These are phyloP conservation scores for Penicillium sp. DNA, from an alignment of 2,329 filamentous ascomycete genomes.

Conservation along the genomic window DNA sequence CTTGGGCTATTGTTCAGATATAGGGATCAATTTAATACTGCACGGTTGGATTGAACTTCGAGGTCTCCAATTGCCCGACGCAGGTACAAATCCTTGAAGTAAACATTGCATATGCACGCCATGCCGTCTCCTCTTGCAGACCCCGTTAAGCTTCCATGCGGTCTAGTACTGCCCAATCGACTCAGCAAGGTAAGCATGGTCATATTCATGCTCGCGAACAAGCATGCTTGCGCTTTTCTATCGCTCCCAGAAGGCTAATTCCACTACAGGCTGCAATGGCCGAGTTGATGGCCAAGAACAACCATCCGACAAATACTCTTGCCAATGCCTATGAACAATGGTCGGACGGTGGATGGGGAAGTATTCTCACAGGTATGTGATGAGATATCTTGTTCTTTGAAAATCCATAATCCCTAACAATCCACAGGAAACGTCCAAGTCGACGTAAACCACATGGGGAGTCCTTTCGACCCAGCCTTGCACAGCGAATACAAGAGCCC, in stretches of 20 bases:
- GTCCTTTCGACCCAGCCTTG: slow-evolving; percentile 32
- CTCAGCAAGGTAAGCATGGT: slow-evolving; percentile 44
- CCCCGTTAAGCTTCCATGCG: slow-evolving; percentile 56
- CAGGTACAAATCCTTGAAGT: not conserved
- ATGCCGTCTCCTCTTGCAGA: slow-evolving; percentile 37
- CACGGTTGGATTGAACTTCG: no score
- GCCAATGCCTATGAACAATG: slow-evolving; percentile 54
- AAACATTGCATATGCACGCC: not conserved
- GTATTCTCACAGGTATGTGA: slow-evolving; percentile 43
- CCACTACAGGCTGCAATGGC: slow-evolving; percentile 46
- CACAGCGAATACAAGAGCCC: slow-evolving; percentile 26
- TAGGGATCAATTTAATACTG: no score
- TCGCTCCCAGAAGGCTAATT: not conserved
- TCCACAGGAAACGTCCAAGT: slow-evolving; percentile 44
- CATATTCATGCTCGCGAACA: no score
- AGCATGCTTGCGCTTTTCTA: not conserved
- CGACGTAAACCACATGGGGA: slow-evolving; percentile 45
- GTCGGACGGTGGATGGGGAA: slow-evolving; percentile 47
- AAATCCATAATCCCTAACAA: not conserved
- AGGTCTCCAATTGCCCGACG: no score
- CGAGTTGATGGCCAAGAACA: slow-evolving; percentile 46
- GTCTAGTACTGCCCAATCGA: slow-evolving; percentile 58
- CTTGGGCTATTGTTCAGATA: not conserved
- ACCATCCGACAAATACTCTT: slow-evolving; percentile 48
- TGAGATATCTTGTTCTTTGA: not conserved